Percentiles rank a stretch among this genome's conserved stretches.
phyloP scores from a whole-genome alignment of 1,139 yeast species.

The Keqinozyma sinolaborantium region DNA sequence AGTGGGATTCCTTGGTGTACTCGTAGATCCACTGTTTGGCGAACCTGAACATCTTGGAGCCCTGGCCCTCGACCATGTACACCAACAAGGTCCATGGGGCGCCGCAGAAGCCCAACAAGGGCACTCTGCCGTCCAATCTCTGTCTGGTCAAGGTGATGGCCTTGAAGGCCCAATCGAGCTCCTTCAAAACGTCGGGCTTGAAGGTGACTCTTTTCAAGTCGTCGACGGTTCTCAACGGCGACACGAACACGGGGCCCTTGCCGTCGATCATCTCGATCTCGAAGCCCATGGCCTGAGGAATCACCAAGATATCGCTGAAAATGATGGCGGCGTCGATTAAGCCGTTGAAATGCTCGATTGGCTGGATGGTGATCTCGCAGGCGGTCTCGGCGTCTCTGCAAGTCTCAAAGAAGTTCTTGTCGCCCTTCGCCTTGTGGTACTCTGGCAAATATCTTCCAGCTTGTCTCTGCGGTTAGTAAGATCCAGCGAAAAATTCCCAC shows the following conservation, averaged over 20 bases:
- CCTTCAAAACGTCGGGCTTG: slow-evolving; percentile 68
- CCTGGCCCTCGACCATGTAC: slow-evolving; percentile 98
- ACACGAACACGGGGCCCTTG: slow-evolving; percentile 90
- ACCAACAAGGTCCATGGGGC: slow-evolving; percentile 98
- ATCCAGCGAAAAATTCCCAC: slow-evolving; percentile 14
- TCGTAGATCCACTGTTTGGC: slow-evolving; percentile 91
- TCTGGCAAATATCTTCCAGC: slow-evolving; percentile 91
- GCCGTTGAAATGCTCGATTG: slow-evolving; percentile 85
- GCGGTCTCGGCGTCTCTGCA: slow-evolving; percentile 95
- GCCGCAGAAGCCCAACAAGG: slow-evolving; percentile 92
- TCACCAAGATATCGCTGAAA: slow-evolving; percentile 90
- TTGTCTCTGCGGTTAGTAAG: slow-evolving; percentile 48
- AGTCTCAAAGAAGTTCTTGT: slow-evolving; percentile 87
- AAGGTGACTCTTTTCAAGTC: slow-evolving; percentile 60
- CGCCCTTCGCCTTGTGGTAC: slow-evolving; percentile 84
- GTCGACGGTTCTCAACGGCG: slow-evolving; percentile 73
- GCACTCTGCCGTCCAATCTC: slow-evolving; percentile 85
- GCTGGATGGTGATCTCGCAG: slow-evolving; percentile 91
- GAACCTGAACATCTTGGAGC: slow-evolving; percentile 84
- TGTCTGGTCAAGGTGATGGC: slow-evolving; percentile 85
- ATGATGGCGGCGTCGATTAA: slow-evolving; percentile 94
- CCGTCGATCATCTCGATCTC: slow-evolving; percentile 92
- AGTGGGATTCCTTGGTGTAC: slow-evolving; percentile 69
- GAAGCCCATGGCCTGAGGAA: slow-evolving; percentile 99
- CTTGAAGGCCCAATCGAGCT: slow-evolving; percentile 90